phyloP scores from a whole-genome alignment of 371 early-diverging fungal genomes.

The Nematocida sp. region DNA sequence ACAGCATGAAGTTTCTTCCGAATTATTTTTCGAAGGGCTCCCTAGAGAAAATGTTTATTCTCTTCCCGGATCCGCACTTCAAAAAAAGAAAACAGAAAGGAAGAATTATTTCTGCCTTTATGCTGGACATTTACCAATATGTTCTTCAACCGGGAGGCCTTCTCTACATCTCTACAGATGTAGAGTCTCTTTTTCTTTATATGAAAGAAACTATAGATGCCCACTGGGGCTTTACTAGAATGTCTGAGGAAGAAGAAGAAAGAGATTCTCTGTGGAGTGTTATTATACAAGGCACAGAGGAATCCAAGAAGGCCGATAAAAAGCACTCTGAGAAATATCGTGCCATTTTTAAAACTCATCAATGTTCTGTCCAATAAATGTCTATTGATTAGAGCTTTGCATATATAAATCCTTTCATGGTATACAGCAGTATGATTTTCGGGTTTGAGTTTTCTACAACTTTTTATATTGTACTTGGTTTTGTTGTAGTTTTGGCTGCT shows the following conservation, averaged over 20 bases:
- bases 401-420: background rate
- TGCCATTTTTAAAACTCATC: slow-evolving; percentile 35
- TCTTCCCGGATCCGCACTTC: slow-evolving; percentile 97
- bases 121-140: slow-evolving; percentile 62
- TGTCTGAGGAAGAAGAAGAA: slow-evolving; percentile 34
- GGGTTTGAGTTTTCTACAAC: background rate
- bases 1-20: slow-evolving; percentile 94
- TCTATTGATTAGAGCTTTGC: background rate
- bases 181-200: slow-evolving; percentile 60
- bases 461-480: background rate
- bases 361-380: background rate
- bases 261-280: slow-evolving; percentile 19
- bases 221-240: slow-evolving; percentile 22
- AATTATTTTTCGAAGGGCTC: slow-evolving; percentile 87
- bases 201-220: slow-evolving; percentile 54
- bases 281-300: slow-evolving; percentile 44
- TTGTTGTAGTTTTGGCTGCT: slow-evolving; percentile 13
- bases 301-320: slow-evolving; percentile 54
- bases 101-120: slow-evolving; percentile 76
- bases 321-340: slow-evolving; percentile 47
- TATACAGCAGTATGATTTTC: background rate
- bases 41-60: slow-evolving; percentile 89
- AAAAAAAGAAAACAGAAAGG: slow-evolving; percentile 98
- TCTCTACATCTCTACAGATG: slow-evolving; percentile 67
- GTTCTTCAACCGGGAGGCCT: slow-evolving; percentile 58